These are phyloP conservation scores for Obelidium mucronatum DNA, from an alignment of 192 early-diverging fungal genomes.

Conservation along the genomic window DNA sequence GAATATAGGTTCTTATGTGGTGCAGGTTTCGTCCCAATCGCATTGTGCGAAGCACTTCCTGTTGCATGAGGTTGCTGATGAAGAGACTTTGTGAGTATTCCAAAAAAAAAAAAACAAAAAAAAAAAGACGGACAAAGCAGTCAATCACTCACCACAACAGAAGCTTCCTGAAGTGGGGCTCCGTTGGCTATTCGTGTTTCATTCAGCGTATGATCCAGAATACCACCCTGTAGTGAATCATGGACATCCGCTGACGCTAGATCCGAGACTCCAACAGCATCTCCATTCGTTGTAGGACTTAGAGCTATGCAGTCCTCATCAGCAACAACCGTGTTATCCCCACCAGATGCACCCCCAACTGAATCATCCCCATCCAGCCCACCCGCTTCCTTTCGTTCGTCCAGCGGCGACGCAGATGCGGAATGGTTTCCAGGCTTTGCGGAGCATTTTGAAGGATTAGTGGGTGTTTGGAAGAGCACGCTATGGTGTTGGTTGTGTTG, in stretches of 20 bases:
- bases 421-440: background rate
- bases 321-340: slow-evolving; percentile 11
- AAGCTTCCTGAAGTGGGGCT: too few species aligned
- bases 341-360: slow-evolving; percentile 1
- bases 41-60: too few species aligned
- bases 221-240: too few species aligned
- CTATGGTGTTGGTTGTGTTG: background rate
- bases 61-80: too few species aligned
- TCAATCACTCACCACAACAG: too few species aligned
- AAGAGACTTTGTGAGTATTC: too few species aligned
- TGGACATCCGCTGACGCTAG: background rate
- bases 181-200: too few species aligned
- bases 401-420: background rate
- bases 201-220: background rate
- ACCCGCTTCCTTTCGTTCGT: background rate
- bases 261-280: background rate
- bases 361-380: slow-evolving; percentile 30
- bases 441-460: background rate
- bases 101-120: too few species aligned
- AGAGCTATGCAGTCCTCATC: slow-evolving; percentile 14
- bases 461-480: background rate
- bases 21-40: too few species aligned
- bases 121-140: too few species aligned
- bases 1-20: slow-evolving; percentile 5
- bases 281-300: slow-evolving; percentile 5